Evolutionary conservation across 2,329 filamentous ascomycete species (phyloP).

Genomic region (Pseudogymnoascus pannorum): DNA sequence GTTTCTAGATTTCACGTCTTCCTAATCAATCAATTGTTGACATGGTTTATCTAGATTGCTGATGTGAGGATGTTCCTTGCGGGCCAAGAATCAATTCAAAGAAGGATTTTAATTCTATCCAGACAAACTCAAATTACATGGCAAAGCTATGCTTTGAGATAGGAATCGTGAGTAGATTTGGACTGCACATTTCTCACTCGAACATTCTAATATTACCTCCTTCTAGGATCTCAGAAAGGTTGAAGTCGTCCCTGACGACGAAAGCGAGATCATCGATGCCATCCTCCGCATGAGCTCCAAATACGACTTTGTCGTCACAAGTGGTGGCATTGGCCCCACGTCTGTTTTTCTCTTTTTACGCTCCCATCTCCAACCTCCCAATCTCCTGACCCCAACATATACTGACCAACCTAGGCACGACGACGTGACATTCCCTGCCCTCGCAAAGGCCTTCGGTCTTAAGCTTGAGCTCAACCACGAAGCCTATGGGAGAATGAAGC

Average conservation of each 20-base stretch:
- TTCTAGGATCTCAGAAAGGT: slow-evolving; percentile 66
- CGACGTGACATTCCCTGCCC: slow-evolving; percentile 92
- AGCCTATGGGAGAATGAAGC: slow-evolving; percentile 76
- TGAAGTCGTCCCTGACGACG: slow-evolving; percentile 91
- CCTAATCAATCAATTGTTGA: too few species aligned
- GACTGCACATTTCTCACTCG: slow-evolving; percentile 43
- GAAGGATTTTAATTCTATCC: slow-evolving; percentile 31
- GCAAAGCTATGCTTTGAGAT: slow-evolving; percentile 58
- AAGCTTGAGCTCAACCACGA: slow-evolving; percentile 69
- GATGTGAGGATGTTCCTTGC: too few species aligned
- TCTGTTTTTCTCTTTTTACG: slow-evolving; percentile 37
- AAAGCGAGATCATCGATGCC: slow-evolving; percentile 82
- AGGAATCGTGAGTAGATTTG: slow-evolving; percentile 45
- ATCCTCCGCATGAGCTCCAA: slow-evolving; percentile 76
- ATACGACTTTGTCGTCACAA: slow-evolving; percentile 94
- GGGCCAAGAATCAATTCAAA: too few species aligned
- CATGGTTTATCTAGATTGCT: too few species aligned
- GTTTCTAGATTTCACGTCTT: too few species aligned
- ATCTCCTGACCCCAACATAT: too few species aligned
- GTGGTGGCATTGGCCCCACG: slow-evolving; percentile 93
- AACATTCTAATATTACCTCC: not conserved
- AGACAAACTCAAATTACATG: slow-evolving; percentile 58
- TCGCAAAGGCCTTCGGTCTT: slow-evolving; percentile 80
- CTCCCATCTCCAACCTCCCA: slow-evolving; percentile 8
- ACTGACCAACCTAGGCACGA: slow-evolving; percentile 51